These are phyloP conservation scores for Tuber borchii DNA, from an alignment of 495 filamentous ascomycete species.

Conservation along the genomic window DNA sequence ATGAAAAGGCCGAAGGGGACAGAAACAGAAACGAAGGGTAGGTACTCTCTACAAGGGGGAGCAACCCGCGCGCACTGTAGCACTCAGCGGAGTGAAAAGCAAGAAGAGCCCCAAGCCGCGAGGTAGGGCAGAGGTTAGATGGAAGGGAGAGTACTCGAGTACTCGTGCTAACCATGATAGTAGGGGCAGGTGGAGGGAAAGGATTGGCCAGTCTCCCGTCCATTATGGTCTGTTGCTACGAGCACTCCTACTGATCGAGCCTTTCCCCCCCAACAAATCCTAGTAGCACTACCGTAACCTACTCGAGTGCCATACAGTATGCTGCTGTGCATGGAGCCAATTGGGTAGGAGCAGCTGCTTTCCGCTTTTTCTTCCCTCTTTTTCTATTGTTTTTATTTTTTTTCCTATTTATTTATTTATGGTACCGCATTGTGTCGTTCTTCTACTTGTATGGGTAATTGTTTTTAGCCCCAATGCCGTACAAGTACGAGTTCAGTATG, in stretches of 20 bases:
- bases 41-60: constrained; percentile 12
- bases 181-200: background rate
- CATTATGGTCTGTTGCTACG: background rate
- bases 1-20: constrained; percentile 17
- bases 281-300: background rate
- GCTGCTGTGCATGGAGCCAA: background rate
- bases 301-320: background rate
- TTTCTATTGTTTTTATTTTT: background rate
- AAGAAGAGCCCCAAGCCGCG: constrained; percentile 7
- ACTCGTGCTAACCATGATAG: background rate
- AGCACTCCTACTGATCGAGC: background rate
- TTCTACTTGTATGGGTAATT: too few relatives aligned
- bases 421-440: background rate
- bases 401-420: background rate
- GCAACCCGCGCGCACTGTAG: constrained; percentile 4
- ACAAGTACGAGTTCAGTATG: too few relatives aligned
- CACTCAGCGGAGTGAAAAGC: constrained; percentile 10
- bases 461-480: too few relatives aligned
- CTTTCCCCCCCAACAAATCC: background rate
- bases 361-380: background rate
- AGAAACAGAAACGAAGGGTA: constrained; percentile 31
- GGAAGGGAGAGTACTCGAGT: background rate
- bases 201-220: background rate
- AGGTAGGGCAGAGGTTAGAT: constrained; percentile 10
- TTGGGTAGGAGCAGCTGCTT: background rate